A percentile compares a stretch with the other conserved stretches of the same genome.
These are phyloP conservation scores for Canariomyces notabilis DNA, from an alignment of 2,329 filamentous ascomycete species.

Conservation along the genomic window DNA sequence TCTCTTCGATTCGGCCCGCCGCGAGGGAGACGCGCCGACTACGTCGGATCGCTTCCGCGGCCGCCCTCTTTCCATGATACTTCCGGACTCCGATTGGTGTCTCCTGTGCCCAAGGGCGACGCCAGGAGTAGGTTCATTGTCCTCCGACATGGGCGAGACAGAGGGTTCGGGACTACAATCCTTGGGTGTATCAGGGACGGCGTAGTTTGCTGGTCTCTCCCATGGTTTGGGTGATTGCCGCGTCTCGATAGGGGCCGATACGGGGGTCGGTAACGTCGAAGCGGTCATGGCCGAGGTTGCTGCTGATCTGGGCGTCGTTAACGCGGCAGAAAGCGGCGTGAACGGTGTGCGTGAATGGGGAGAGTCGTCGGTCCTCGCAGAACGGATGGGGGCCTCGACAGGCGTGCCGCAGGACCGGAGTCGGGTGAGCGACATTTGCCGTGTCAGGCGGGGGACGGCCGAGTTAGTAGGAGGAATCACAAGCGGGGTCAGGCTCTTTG, in stretches of 20 bases:
- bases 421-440: constrained; percentile 40
- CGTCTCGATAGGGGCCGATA: constrained; percentile 45
- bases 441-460: constrained; percentile 30
- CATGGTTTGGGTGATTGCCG: constrained; percentile 42
- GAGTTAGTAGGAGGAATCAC: constrained; percentile 46
- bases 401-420: constrained; percentile 42
- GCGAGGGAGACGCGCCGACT: constrained; percentile 32
- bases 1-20: constrained; percentile 39
- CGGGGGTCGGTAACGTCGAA: constrained; percentile 43
- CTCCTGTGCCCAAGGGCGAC: constrained; percentile 41
- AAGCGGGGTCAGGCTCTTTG: constrained; percentile 51
- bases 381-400: constrained; percentile 37
- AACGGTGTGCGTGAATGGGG: constrained; percentile 42
- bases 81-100: constrained; percentile 52
- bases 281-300: constrained; percentile 33
- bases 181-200: constrained; percentile 27
- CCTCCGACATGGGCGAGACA: constrained; percentile 30
- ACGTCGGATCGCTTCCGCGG: constrained; percentile 49
- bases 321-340: constrained; percentile 41
- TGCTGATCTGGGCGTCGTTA: constrained; percentile 42
- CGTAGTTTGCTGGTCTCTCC: constrained; percentile 32
- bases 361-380: constrained; percentile 43
- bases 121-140: constrained; percentile 24
- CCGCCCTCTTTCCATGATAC: constrained; percentile 58
- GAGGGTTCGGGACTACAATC: constrained; percentile 26